Evolutionary conservation across 805 yeast species (phyloP), one percentile per base, ranked within the genome.

Genomic region (Yamadazyma phyllophila): DNA sequence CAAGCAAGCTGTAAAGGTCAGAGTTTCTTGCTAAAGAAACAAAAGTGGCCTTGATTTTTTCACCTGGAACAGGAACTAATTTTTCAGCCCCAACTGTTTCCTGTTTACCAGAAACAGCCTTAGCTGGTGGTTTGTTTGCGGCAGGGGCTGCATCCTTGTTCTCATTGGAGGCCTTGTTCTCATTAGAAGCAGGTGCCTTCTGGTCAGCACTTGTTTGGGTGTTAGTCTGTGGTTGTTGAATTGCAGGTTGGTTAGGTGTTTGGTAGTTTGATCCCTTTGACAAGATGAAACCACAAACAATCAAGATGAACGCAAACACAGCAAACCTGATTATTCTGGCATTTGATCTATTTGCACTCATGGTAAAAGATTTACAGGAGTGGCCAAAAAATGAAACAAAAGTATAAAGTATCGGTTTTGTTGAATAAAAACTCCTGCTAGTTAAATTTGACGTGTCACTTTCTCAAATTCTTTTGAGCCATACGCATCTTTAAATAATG

Each of bases 1-100:
- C 77, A 35, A 80, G 66, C 43, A 88, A 66, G 16, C 75, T 75
- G 68, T 78, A 73, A 45, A 88, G 62, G 60, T 88, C 96, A 13
- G 69, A 56, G 63, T 87, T 86, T 68, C 95, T 75, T 8, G 91
- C 94, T 56, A 88, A 72, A 0, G 92, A 77, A 14, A 87, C 90
- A 63, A 88, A 86, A 1, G 95, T 82, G 12, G 96, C 96, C 43
- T 57, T 61, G 88, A 48, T 87, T 68, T 61, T 82, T 69, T 52
- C 78, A 77, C 66, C 78, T 4, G 50, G 38, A 29, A 81, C 47
- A 31, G 55, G 47, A 10, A 35, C 42, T 26, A 46, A 37, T 26
- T 48, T 48, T 36, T 45, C 50, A 36, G 50, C 40, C 14, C 53
- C 53, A 14, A 50, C 49, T 31, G 53, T 43, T 37, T 26, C 35